These are phyloP conservation scores for Talaromyces ruber DNA, from an alignment of 495 filamentous ascomycete genomes.

Conservation along the genomic window DNA sequence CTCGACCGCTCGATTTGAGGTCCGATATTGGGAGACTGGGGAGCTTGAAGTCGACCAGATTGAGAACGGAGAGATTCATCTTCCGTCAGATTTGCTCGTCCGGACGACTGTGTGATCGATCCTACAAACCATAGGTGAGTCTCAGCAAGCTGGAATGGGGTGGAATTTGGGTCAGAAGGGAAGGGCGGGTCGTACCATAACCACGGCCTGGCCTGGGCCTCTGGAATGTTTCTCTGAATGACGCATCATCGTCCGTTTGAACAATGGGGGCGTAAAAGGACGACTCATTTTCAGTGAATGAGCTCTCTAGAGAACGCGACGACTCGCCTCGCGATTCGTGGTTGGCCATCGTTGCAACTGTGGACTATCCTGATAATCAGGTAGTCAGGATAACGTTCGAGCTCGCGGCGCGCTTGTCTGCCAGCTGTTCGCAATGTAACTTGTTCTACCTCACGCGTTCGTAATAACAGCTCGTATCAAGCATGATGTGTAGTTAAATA, in stretches of 20 bases:
- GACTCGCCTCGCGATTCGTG: neutral
- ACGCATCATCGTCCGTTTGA: constrained; percentile 2
- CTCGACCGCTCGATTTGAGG: constrained; percentile 49
- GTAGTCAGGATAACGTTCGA: neutral
- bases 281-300: neutral
- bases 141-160: neutral
- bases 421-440: neutral
- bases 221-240: neutral
- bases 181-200: constrained; percentile 25
- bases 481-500: neutral
- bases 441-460: neutral
- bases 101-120: neutral
- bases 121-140: neutral
- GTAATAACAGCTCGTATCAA: neutral
- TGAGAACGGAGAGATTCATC: constrained; percentile 10
- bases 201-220: constrained; percentile 17
- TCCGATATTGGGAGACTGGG: constrained; percentile 47
- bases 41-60: constrained; percentile 21
- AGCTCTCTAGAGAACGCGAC: neutral
- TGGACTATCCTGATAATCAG: neutral
- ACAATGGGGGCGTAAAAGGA: neutral
- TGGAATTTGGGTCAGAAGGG: constrained; percentile 8
- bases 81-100: neutral
- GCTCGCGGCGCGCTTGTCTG: neutral
- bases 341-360: constrained; percentile 2